Base-by-base conservation (phyloP, 2,329 filamentous ascomycete species). In the Pyrenophora tritici-repentis region DNA sequence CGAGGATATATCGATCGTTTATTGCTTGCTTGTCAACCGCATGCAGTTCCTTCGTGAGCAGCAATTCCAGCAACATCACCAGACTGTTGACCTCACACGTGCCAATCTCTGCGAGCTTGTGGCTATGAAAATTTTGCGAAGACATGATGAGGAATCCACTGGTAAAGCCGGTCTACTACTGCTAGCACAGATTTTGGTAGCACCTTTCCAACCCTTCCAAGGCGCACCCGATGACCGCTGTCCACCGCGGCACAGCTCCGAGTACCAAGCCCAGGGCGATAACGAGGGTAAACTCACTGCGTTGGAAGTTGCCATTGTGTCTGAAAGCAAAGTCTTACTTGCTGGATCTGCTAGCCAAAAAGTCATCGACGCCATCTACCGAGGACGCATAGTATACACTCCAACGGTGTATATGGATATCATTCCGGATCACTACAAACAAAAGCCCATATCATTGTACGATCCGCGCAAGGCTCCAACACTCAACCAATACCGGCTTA, bases 151-250 rank as follows among this genome's bases (percentile, higher is more conserved):
- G 74, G 86, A 91, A 61, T 85, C 89, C 51, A 83, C 85, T 12
- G 89, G 88, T 4, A 79, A 85, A 0, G 80, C 86, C 20, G 89
- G 89, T 1, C 79, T 94, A 10, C 77, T 94, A 4, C 77, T 90
- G 17, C 79, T 94, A 5, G 85, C 90, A 5, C 89, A 92, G 61
- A 87, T 94, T 26, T 82, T 94, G 16, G 88, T 95, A 12, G 88
- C 89, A 13, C 88, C 89, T 12, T 94, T 95, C 63, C 87, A 91
- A 63, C 90, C 90, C 1, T 94, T 94, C 63, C 90, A 94, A 73
- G 90, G 90, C 59, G 89, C 89, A 0, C 90, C 90, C 0, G 75
- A 80, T 1, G 81, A 88, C 47, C 81, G 92, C 34, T 79, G 83
- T 31, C 76, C 79, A 13, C 80, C 88, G 59, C 78, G 81, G 14